Conservation (phyloP, 225 moss, liverwort and hornwort genomes). For the Lunularia cruciata region DNA sequence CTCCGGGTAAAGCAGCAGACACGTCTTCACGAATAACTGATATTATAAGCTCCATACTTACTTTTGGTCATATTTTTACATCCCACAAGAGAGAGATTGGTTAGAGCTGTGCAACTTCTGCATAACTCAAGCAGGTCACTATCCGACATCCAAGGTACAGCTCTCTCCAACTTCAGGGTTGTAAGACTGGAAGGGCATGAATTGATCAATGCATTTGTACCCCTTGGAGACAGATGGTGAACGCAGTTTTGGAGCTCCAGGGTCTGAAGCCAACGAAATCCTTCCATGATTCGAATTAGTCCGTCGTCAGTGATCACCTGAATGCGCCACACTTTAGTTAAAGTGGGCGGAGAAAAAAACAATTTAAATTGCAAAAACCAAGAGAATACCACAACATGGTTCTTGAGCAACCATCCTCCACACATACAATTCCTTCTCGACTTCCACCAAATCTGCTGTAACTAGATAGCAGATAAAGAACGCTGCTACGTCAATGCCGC, state of each 20-base stretch:
- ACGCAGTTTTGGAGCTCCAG: conserved; percentile 62
- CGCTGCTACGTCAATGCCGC: too few species aligned
- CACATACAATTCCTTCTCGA: not conserved
- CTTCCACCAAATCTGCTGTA: too few species aligned
- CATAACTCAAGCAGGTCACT: conserved; percentile 50
- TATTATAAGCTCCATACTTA: conserved; percentile 26
- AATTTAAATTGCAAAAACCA: not conserved
- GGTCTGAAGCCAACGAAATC: conserved; percentile 45
- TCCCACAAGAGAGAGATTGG: conserved; percentile 58
- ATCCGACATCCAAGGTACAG: conserved; percentile 54
- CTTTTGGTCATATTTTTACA: conserved; percentile 51
- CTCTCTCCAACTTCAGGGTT: conserved; percentile 63
- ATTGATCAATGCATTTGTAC: conserved; percentile 38
- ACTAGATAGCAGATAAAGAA: not conserved
- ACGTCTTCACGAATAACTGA: not conserved
- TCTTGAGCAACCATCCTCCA: not conserved
- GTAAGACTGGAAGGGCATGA: conserved; percentile 41
- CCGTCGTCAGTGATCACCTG: conserved; percentile 61
- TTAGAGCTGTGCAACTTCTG: conserved; percentile 39
- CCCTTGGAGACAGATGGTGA: conserved; percentile 33
- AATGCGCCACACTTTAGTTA: not conserved
- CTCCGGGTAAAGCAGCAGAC: not conserved
- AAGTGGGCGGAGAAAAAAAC: not conserved
- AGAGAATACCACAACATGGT: not conserved
- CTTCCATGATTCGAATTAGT: conserved; percentile 41